phyloP scores from a whole-genome alignment of 306 rosid genomes.

The Psophocarpus tetragonolobus region DNA sequence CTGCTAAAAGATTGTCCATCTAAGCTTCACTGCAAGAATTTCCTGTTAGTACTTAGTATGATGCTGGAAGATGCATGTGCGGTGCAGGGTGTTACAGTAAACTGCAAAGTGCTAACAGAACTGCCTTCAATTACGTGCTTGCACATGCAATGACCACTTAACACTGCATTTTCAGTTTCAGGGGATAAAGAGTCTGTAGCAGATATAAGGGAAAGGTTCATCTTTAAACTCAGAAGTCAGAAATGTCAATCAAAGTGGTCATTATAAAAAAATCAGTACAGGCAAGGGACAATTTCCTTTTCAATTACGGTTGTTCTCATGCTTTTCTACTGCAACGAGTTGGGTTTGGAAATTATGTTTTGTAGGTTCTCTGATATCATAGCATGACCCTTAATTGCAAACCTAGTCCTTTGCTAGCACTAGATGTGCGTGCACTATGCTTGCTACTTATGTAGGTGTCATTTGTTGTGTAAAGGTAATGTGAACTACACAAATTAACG shows the following conservation, averaged over 20 bases:
- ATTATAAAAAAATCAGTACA: not conserved
- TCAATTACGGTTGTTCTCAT: not conserved
- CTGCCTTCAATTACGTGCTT: not conserved
- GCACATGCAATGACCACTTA: not conserved
- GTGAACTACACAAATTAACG: too few species aligned
- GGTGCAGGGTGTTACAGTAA: not conserved
- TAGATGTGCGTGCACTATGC: too few species aligned
- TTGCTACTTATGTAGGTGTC: too few species aligned
- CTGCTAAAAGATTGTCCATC: not conserved
- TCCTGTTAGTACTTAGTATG: not conserved
- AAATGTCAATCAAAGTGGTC: not conserved
- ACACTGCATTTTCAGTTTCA: not conserved
- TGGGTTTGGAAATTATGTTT: not conserved
- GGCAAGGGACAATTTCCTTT: not conserved
- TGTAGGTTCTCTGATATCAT: not conserved
- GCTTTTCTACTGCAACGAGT: not conserved
- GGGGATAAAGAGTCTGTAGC: not conserved
- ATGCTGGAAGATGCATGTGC: not conserved
- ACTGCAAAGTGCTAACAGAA: not conserved
- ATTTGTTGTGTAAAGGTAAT: too few species aligned
- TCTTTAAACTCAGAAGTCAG: not conserved
- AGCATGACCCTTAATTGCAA: not conserved
- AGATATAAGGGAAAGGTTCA: not conserved
- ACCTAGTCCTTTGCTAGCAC: too few species aligned
- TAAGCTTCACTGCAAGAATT: not conserved